Percentiles rank a stretch among this genome's conserved stretches.
These are phyloP conservation scores for Alternaria hordeiaustralica DNA, from an alignment of 2,329 filamentous ascomycete species.

Conservation along the genomic window DNA sequence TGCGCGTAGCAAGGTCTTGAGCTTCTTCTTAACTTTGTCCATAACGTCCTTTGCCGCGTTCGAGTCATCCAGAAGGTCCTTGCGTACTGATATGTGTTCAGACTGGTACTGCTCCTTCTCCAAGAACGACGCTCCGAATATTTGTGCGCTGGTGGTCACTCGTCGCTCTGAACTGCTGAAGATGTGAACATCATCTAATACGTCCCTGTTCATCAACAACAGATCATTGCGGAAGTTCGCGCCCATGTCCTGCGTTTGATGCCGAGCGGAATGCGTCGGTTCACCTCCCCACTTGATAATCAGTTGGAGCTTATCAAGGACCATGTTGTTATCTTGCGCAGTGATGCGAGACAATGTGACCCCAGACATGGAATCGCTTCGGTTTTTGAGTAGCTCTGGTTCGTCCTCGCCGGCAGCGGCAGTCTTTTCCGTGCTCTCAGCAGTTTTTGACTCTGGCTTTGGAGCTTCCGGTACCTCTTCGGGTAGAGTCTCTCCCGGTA, in stretches of 20 bases:
- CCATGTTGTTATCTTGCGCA: constrained; percentile 88
- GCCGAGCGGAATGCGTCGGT: constrained; percentile 94
- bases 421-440: constrained; percentile 32
- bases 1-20: constrained; percentile 88
- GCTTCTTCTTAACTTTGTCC: constrained; percentile 99
- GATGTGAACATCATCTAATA: constrained; percentile 89
- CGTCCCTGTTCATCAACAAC: constrained; percentile 88
- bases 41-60: constrained; percentile 99
- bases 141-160: constrained; percentile 94
- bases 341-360: constrained; percentile 94
- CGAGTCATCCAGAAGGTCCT: constrained; percentile 94
- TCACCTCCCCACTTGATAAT: constrained; percentile 99
- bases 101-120: constrained; percentile 83
- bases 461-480: constrained; percentile 40
- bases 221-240: constrained; percentile 96
- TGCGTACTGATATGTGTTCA: constrained; percentile 88
- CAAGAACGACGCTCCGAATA: constrained; percentile 89
- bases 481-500: constrained; percentile 38
- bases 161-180: constrained; percentile 95
- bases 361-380: constrained; percentile 83
- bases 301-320: constrained; percentile 93
- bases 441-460: constrained; percentile 21
- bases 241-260: constrained; percentile 93
- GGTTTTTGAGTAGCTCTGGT: constrained; percentile 34
- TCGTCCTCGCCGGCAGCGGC: constrained; percentile 20